Percentiles rank a stretch among this genome's conserved stretches.
Conservation (phyloP, 164 flowering plant genomes). For the Nymphaea thermarum region DNA sequence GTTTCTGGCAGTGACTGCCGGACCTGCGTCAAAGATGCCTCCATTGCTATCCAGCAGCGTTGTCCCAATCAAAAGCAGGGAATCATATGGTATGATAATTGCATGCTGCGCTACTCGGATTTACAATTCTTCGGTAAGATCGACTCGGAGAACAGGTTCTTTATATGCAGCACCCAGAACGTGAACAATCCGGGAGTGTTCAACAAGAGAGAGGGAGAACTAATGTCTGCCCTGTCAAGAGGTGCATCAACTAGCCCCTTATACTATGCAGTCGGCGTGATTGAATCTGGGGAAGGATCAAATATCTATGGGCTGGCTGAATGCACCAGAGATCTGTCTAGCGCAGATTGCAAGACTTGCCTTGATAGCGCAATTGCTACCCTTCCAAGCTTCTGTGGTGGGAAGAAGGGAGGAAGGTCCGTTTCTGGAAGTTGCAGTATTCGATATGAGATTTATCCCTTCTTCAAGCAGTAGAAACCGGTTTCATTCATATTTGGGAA, state of each 20-base stretch:
- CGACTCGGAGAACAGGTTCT: slow-evolving; percentile 17
- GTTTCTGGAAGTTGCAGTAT: slow-evolving; percentile 40
- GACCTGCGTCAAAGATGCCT: slow-evolving; percentile 23
- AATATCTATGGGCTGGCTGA: slow-evolving; percentile 31
- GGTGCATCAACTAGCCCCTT: slow-evolving; percentile 8
- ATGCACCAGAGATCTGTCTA: slow-evolving; percentile 34
- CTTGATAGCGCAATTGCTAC: slow-evolving; percentile 23
- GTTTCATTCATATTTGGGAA: too few relatives aligned
- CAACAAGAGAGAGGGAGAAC: slow-evolving; percentile 12
- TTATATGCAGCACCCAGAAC: slow-evolving; percentile 16
- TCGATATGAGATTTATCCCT: slow-evolving; percentile 33
- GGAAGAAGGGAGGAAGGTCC: slow-evolving; percentile 40
- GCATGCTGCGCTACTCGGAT: slow-evolving; percentile 29
- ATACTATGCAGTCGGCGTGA: slow-evolving; percentile 14
- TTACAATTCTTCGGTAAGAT: slow-evolving; percentile 22
- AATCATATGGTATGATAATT: slow-evolving; percentile 32
- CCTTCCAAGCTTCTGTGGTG: slow-evolving; percentile 36
- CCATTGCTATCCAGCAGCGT: slow-evolving; percentile 10
- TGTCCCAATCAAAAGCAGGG: slow-evolving; percentile 28
- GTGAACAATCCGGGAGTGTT: slow-evolving; percentile 20
- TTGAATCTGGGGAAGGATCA: slow-evolving; percentile 9
- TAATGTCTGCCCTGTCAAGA: slow-evolving; percentile 12
- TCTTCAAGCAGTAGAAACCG: too few relatives aligned
- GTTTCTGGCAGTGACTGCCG: slow-evolving; percentile 17
- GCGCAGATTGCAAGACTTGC: slow-evolving; percentile 29